phyloP scores from a whole-genome alignment of 208 protist species.

The Acanthamoeba lenticulata region DNA sequence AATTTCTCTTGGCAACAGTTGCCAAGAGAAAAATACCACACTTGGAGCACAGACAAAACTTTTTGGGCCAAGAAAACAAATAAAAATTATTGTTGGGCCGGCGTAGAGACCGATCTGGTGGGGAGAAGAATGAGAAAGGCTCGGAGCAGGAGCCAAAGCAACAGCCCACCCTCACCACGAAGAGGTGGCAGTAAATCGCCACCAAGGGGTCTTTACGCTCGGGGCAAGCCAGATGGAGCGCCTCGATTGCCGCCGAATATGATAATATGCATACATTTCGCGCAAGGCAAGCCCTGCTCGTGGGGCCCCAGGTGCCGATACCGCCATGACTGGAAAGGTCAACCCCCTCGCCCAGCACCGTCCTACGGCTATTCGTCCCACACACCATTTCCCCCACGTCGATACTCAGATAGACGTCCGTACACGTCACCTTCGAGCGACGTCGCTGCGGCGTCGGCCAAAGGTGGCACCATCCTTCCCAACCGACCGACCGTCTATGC shows the following conservation, averaged over 20 bases:
- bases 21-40: no score
- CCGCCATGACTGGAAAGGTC: not conserved
- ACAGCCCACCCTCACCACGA: not conserved
- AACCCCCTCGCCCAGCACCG: not conserved
- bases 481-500: not conserved
- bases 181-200: not conserved
- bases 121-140: not conserved
- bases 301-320: not conserved
- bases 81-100: no score
- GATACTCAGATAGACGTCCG: no score
- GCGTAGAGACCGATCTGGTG: no score
- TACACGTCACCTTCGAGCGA: no score
- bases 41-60: no score
- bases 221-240: not conserved
- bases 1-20: no score
- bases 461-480: not conserved
- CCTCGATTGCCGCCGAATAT: not conserved
- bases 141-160: not conserved
- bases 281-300: not conserved
- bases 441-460: no score
- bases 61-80: no score
- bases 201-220: not conserved
- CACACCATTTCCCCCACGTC: not conserved
- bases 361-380: not conserved
- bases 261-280: not conserved